Evolutionary conservation across 129 eudicot genomes (phyloP), one percentile per base, ranked within the genome.

Genomic region (Artemisia tridentata): DNA sequence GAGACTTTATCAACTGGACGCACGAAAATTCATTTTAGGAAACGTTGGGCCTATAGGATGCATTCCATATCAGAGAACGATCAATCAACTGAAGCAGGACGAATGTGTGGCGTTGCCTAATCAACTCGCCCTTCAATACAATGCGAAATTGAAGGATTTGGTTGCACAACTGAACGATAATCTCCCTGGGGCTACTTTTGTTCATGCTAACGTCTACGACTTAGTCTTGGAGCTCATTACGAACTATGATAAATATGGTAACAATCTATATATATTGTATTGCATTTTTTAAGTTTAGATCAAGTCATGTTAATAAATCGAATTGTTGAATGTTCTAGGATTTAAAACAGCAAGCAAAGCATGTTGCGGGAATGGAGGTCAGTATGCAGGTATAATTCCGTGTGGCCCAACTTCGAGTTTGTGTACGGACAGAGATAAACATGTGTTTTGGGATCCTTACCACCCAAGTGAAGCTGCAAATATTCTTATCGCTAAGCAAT

Each of bases 401-500:
- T 95, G 99, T 62, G 97, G 97, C 51, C 97, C 99, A 2, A 85
- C 91, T 0, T 90, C 99, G 15, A 90, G 84, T 79, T 66, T 95
- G 89, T 95, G 99, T 71, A 38, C 83, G 2, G 97, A 95, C 49
- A 74, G 97, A 0, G 88, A 88, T 68, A 95, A 95, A 74, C 93
- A 95, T 74, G 97, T 95, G 11, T 95, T 95, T 45, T 95, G 99
- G 99, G 99, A 95, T 76, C 97, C 97, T 53, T 95, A 95, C 78
- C 99, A 95, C 66, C 99, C 99, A 2, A 95, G 99, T 16, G 89
- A 95, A 72, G 99, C 99, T 46, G 96, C 99, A 10, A 95, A 95
- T 67, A 12, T 88, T 21, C 79, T 95, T 20, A 72, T 95, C 5
- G 89, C 99, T 4, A 90, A 90, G 38, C 97, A 90, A 54, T 77